Base-by-base conservation (phyloP, 768 basidiomycete genomes). In the Russula sp. region DNA sequence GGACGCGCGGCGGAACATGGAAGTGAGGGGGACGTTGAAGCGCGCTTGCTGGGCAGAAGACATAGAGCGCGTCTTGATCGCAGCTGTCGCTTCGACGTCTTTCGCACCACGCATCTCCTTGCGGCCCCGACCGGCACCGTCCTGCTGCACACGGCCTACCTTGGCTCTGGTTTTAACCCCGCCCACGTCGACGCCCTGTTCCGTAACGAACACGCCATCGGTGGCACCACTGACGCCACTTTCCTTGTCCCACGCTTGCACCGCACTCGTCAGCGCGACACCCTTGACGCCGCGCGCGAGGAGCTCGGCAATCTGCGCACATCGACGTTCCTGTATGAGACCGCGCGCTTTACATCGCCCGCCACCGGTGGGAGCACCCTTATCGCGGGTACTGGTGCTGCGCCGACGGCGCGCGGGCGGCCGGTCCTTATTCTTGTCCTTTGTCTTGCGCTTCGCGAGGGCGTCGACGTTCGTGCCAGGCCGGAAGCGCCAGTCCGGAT, bases 401-500 rank as follows among this genome's bases (percentile, higher is more conserved):
- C 75, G 75, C 65, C 67, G 71, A 54, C 68, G 55, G 61, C 75
- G 70, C 66, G 73, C 68, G 35, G 75, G 72, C 20, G 75, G 75
- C 10, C 79, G 75, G 65, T 80, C 76, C 61, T 77, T 76, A 66
- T 78, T 73, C 70, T 74, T 76, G 53, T 67, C 68, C 66, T 69
- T 75, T n/a, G 50, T 39, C 22, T 65, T 66, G 49, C 64, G 61
- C 42, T 63, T 68, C 51, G 57, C 62, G 34, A 63, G 32, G 54
- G 73, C 76, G 56, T 78, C 74, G 56, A 73, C 77, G 66, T 76
- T 80, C 18, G 80, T 74, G n/a, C 82, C 84, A 4, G 87, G 88
- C 54, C 86, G 80, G 72, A 90, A 92, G 55, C 90, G 78, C 89
- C 90, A 92, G 73, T 90, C 87, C 1, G 89, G 89, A 71, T 91